These are phyloP conservation scores for Dactylonectria macrodidyma DNA, from an alignment of 2,329 filamentous ascomycete genomes.

Conservation along the genomic window DNA sequence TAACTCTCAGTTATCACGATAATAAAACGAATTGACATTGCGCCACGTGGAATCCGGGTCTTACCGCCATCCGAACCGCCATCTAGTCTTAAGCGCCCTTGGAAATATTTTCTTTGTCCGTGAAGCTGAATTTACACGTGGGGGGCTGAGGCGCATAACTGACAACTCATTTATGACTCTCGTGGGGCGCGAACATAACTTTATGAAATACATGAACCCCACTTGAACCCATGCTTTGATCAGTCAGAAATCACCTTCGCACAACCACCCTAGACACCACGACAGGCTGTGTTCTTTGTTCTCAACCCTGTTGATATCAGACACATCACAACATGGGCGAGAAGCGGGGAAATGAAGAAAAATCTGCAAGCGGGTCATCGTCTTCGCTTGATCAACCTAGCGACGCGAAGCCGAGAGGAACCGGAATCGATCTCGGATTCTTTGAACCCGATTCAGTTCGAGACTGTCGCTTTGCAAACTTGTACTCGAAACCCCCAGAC, in stretches of 20 bases:
- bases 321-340: constrained; percentile 33
- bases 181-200: constrained; percentile 19
- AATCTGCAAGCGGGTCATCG: constrained; percentile 7
- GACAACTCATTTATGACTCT: constrained; percentile 3
- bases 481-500: constrained; percentile 60
- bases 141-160: neutral
- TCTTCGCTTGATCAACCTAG: neutral
- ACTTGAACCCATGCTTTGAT: neutral
- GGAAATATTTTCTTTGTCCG: neutral
- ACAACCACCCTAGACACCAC: constrained; percentile 1
- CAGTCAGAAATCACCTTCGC: neutral
- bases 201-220: constrained; percentile 6
- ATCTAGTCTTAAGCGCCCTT: neutral
- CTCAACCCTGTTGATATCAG: neutral
- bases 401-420: neutral
- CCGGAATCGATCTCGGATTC: neutral
- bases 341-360: constrained; percentile 39
- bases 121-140: neutral
- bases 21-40: constrained; percentile 13
- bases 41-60: neutral
- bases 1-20: constrained; percentile 7
- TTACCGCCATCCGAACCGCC: neutral
- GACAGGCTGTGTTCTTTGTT: neutral
- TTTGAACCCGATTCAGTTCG: constrained; percentile 28
- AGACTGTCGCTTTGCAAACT: constrained; percentile 54